phyloP scores from a whole-genome alignment of 495 filamentous ascomycete species.

The Pyrenula aspistea region DNA sequence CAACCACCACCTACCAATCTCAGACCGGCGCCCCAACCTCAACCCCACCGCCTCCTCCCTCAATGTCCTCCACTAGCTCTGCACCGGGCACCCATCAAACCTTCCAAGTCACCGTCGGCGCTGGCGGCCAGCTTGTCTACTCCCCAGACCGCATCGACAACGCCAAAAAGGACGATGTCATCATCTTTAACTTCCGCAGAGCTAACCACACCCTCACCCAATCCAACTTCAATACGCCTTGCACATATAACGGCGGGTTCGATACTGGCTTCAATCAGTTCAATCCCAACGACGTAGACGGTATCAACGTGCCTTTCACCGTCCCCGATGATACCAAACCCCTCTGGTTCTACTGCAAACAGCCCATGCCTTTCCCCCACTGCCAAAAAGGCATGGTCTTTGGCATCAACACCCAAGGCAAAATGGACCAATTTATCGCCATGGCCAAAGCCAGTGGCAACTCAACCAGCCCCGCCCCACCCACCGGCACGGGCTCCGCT shows the following conservation, averaged over 20 bases:
- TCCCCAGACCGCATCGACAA: not conserved
- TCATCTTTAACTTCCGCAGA: slow-evolving; percentile 8
- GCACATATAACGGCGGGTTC: slow-evolving; percentile 6
- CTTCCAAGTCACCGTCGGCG: not conserved
- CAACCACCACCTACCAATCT: not conserved
- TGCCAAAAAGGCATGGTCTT: slow-evolving; percentile 16
- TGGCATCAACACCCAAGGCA: not conserved
- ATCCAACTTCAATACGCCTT: slow-evolving; percentile 3
- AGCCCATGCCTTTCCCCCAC: not conserved
- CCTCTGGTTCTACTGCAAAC: slow-evolving; percentile 46
- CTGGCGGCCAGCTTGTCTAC: not conserved
- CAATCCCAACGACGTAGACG: slow-evolving; percentile 7
- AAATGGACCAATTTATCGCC: not conserved
- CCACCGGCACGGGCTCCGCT: not conserved
- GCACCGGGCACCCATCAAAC: not conserved
- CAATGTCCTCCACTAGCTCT: not conserved
- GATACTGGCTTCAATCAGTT: slow-evolving; percentile 11
- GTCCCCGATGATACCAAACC: slow-evolving; percentile 27
- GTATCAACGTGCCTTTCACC: not conserved
- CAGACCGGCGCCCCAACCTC: not conserved
- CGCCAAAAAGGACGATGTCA: slow-evolving; percentile 3
- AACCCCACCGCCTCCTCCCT: not conserved
- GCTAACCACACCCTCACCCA: slow-evolving; percentile 11
- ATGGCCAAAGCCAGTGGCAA: not conserved
- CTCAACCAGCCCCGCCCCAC: not conserved